Evolutionary conservation across 208 protist genomes (phyloP), one percentile per base, ranked within the genome.

Genomic region (Trypanosoma cruzi): DNA sequence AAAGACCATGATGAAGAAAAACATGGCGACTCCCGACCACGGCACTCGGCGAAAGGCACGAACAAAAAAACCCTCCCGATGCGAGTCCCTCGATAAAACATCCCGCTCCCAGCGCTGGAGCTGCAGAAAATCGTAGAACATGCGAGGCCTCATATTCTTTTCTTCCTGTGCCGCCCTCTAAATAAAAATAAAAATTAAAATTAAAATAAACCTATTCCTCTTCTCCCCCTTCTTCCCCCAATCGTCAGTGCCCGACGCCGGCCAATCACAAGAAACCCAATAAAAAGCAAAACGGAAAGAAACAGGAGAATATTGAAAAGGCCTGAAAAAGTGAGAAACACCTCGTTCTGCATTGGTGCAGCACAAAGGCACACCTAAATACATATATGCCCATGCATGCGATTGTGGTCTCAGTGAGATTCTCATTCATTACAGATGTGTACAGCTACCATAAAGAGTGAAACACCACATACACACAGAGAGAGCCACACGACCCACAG

Each of bases 1-100:
- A 68, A 94, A 94, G 42, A 94, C 56, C 84, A 92, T 90, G 55
- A 92, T 73, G 68, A 94, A 92, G 72, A 89, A 67, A 62, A 94
- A 86, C 86, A 92, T 88, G 16, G 85, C 63, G 50, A 94, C 82
- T 26, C 86, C 85, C 3, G 84, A 85, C 86, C 89, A 94, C 20
- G 89, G 89, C 16, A 94, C 78, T 52, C 79, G 80, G 52, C 82
- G 84, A 26, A 94, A 74, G 13, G 69, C 64, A 13, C 79, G 76
- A 14, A 70, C 66, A 48, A 90, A 26, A 10, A 81, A 52, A 24
- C 86, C 66, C 8, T 94, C 89, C 16, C 68, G 71, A 31, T 68
- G 61, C 50, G 82, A 79, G 6, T 80, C 84, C 18, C 86, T 81
- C 62, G 68, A 73, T 50, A 92, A 32, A 4, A 94, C 77, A 50